A percentile compares a stretch with the other conserved stretches of the same genome.
These are phyloP conservation scores for Rusavskia elegans DNA, from an alignment of 495 filamentous ascomycete species.

Conservation along the genomic window DNA sequence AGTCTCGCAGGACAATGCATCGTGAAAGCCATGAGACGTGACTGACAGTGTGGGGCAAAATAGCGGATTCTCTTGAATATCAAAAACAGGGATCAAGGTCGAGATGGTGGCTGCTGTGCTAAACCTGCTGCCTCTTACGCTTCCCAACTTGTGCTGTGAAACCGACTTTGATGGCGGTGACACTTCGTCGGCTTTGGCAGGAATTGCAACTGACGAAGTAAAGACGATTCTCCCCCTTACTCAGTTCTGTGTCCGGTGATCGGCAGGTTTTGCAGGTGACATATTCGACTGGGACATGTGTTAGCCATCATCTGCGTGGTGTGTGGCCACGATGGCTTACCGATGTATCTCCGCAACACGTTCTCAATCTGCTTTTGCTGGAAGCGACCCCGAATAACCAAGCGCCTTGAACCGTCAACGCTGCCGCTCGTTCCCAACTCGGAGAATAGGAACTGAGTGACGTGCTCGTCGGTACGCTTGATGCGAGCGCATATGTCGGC, in stretches of 20 bases:
- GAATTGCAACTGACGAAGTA: conserved; percentile 76
- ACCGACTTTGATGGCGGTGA: conserved; percentile 98
- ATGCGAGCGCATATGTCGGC: conserved; percentile 81
- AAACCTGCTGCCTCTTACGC: conserved; percentile 56
- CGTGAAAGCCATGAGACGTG: too few relatives aligned
- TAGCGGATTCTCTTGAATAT: too few relatives aligned
- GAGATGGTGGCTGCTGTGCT: conserved; percentile 7
- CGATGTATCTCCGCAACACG: conserved; percentile 83
- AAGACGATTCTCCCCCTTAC: conserved; percentile 95
- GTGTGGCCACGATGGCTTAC: conserved; percentile 32
- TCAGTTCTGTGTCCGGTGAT: conserved; percentile 85
- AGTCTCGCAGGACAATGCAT: too few relatives aligned
- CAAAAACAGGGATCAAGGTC: too few relatives aligned
- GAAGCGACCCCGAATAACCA: conserved; percentile 98
- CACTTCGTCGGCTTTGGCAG: conserved; percentile 76
- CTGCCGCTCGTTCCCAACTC: conserved; percentile 93
- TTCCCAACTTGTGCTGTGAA: conserved; percentile 97
- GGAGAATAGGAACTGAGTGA: conserved; percentile 91
- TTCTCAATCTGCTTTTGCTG: conserved; percentile 97
- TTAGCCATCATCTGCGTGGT: conserved; percentile 5
- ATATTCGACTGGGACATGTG: conserved; percentile 57
- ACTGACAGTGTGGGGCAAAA: too few relatives aligned
- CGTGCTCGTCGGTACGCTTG: conserved; percentile 95
- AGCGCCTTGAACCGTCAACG: conserved; percentile 77
- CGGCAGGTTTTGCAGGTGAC: conserved; percentile 97